Conservation (phyloP, 345 rosid species). For the Acer saccharum region DNA sequence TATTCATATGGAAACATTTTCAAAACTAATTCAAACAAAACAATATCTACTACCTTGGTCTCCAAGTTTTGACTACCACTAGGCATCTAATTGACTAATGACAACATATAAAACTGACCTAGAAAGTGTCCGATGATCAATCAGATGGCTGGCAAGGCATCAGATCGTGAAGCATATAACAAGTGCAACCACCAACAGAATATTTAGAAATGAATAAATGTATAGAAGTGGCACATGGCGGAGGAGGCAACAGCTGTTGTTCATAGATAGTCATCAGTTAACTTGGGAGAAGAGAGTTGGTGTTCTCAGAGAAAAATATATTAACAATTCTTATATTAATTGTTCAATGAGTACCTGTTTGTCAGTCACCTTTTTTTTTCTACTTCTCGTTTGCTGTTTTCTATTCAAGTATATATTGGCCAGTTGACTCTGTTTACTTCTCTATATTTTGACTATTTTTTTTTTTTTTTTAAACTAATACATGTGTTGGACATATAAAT, state of each 20-base stretch:
- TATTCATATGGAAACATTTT: background rate
- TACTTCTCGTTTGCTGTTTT: background rate
- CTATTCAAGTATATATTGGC: background rate
- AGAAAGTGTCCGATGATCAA: background rate
- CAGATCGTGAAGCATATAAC: slow-evolving; percentile 1
- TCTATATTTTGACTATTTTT: background rate
- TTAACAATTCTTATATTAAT: background rate
- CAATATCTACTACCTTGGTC: slow-evolving; percentile 3
- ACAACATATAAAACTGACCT: too few species aligned
- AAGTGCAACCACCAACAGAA: background rate
- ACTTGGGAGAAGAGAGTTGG: slow-evolving; percentile 10
- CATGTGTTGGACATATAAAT: background rate
- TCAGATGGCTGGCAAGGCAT: background rate
- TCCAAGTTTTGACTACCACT: background rate
- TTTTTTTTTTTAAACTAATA: background rate
- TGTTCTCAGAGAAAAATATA: background rate
- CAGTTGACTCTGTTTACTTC: slow-evolving; percentile 18
- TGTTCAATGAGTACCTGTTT: background rate
- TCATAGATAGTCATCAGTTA: background rate
- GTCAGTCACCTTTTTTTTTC: background rate
- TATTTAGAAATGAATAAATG: background rate
- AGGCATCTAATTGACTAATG: background rate
- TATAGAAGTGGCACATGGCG: background rate
- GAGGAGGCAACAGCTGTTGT: slow-evolving; percentile 15
- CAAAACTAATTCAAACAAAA: slow-evolving; percentile 14